These are phyloP conservation scores for Capniomyces stellatus DNA, from an alignment of 371 early-diverging fungal species.

Conservation along the genomic window DNA sequence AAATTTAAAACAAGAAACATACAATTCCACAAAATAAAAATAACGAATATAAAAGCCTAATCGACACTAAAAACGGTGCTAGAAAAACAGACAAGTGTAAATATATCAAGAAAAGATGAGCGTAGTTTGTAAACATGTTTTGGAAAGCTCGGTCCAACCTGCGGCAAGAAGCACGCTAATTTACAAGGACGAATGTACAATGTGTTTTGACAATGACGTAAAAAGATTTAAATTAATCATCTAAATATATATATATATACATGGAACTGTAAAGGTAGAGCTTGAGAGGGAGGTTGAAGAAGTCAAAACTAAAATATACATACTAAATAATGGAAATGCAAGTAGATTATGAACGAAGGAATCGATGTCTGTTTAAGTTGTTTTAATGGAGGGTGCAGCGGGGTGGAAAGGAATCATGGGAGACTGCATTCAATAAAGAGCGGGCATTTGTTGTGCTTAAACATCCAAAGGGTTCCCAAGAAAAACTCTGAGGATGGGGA, in stretches of 20 bases:
- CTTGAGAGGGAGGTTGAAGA: neutral
- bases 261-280: neutral
- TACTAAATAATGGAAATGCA: neutral
- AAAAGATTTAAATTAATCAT: neutral
- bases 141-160: neutral
- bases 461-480: slow-evolving; percentile 44
- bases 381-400: slow-evolving; percentile 76
- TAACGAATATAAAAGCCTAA: no score
- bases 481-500: slow-evolving; percentile 16
- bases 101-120: neutral
- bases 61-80: no score
- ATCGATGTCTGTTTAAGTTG: slow-evolving; percentile 86
- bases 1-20: no score
- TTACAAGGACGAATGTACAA: slow-evolving; percentile 89
- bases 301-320: neutral
- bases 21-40: no score
- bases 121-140: neutral
- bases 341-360: slow-evolving; percentile 22
- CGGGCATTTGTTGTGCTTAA: slow-evolving; percentile 62
- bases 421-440: slow-evolving; percentile 44
- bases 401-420: slow-evolving; percentile 44
- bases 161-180: slow-evolving; percentile 24
- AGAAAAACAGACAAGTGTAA: no score
- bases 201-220: slow-evolving; percentile 76
- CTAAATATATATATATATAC: slow-evolving; percentile 4